A percentile compares a stretch with the other conserved stretches of the same genome.
Evolutionary conservation across 495 filamentous ascomycete genomes (phyloP).

Genomic region (Pseudomonodictys pantanalensis): DNA sequence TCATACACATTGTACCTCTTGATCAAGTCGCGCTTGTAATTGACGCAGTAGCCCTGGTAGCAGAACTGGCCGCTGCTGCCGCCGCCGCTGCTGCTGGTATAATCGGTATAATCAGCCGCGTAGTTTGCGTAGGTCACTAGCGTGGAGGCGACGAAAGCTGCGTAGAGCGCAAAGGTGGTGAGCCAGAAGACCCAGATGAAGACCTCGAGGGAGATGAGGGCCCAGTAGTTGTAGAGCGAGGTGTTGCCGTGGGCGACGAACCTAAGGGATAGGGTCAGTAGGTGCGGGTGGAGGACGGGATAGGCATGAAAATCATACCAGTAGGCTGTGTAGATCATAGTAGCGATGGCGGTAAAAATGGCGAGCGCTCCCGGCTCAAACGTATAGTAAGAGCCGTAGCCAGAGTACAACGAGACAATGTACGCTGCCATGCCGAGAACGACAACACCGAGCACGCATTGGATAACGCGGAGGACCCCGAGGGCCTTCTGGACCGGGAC

Average conservation of each 20-base stretch:
- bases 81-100: neutral
- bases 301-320: too few relatives aligned
- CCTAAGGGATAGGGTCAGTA: too few relatives aligned
- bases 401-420: neutral
- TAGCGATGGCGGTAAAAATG: conserved; percentile 5
- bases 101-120: neutral
- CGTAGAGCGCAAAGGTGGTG: conserved; percentile 7
- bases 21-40: neutral
- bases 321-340: conserved; percentile 4
- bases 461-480: neutral
- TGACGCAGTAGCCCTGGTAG: neutral
- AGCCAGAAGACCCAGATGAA: conserved; percentile 14
- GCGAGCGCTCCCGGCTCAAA: conserved; percentile 5
- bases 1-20: neutral
- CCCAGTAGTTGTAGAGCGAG: conserved; percentile 16
- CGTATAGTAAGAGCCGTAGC: neutral
- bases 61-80: neutral
- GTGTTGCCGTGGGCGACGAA: neutral
- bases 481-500: conserved; percentile 2
- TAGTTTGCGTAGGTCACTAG: neutral
- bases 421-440: neutral
- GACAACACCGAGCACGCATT: neutral
- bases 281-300: too few relatives aligned
- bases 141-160: neutral
- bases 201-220: conserved; percentile 3